A percentile compares a stretch with the other conserved stretches of the same genome.
Evolutionary conservation across 2,329 filamentous ascomycete species (phyloP).

Genomic region (Pestalotiopsis sp.): DNA sequence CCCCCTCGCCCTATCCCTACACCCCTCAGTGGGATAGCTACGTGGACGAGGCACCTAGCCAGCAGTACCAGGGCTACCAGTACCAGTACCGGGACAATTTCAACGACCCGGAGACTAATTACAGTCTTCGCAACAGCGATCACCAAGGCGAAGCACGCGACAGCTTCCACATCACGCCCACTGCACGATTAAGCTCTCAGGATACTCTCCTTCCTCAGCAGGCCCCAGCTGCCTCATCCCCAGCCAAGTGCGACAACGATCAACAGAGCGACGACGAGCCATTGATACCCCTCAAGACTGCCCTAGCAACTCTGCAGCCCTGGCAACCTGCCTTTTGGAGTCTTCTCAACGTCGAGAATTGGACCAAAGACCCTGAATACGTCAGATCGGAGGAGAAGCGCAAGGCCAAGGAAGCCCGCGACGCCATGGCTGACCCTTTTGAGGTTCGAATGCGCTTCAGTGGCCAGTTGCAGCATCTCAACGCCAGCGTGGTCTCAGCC

Average conservation of each 20-base stretch:
- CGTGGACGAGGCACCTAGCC: not conserved
- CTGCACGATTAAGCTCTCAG: not conserved
- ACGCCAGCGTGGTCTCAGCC: conserved; percentile 84
- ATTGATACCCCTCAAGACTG: not conserved
- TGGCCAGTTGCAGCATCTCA: conserved; percentile 83
- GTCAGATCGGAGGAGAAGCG: conserved; percentile 32
- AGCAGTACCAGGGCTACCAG: not conserved
- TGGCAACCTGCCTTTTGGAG: not conserved
- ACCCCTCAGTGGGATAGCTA: not conserved
- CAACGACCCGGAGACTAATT: not conserved
- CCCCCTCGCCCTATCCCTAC: not conserved
- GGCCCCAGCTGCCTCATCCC: not conserved
- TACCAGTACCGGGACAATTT: not conserved
- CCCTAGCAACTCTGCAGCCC: not conserved
- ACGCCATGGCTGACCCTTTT: conserved; percentile 76
- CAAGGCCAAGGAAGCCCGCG: conserved; percentile 24
- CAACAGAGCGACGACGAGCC: not conserved
- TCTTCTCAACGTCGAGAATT: not conserved
- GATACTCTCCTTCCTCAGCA: not conserved
- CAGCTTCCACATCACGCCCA: not conserved
- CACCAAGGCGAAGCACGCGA: not conserved
- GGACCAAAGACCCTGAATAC: conserved; percentile 44
- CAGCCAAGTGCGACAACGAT: not conserved
- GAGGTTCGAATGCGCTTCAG: conserved; percentile 99
- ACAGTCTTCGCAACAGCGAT: not conserved